Evolutionary conservation across 441 rosid species (phyloP), one percentile per base, ranked within the genome.

Genomic region (Corymbia calophylla): DNA sequence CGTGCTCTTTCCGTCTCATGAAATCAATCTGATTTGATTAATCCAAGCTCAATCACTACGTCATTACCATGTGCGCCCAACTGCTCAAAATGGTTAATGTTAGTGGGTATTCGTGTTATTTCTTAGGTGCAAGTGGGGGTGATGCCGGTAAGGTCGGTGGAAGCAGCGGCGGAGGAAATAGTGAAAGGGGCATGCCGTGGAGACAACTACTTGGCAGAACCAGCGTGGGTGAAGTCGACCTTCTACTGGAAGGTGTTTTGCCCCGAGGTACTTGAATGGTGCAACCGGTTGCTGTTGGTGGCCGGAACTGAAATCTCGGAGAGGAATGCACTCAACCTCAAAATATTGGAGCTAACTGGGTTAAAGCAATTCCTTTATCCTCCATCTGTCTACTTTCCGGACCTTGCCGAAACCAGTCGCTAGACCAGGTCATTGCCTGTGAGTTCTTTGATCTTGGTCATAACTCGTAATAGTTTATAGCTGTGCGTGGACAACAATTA

Each of bases 241-340:
- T 94, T 91, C 68, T 86, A 93, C n/a, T 92, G 93, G 93, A 95
- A 93, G 91, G 93, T 92, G 91, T 88, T 93, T 2, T 95, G 93
- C 82, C 96, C 96, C 17, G 95, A 95, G 90, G 5, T 93, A 18
- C 14, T 92, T 0, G 95, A 94, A 56, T 94, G 92, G 94, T 27
- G 47, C 56, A 88, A 85, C n/a, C 3, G 87, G 68, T 13, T 90
- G 82, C 54, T 88, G 25, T 35, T 86, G 86, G 39, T 87, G 49
- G 62, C 70, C 4, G 44, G 44, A 48, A 19, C n/a, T 0, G 86
- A 88, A 39, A 44, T 17, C 54, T 39, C 86, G 1, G 77, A 70
- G 32, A 47, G 58, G 80, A 64, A 82, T 82, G 89, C 86, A 6
- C 54, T 73, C 21, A 88, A 53, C 87, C n/a, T 55, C 64, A 88